Evolutionary conservation across 2,329 filamentous ascomycete species (phyloP), one percentile per base, ranked within the genome.

Genomic region (Xylariaceae sp.): DNA sequence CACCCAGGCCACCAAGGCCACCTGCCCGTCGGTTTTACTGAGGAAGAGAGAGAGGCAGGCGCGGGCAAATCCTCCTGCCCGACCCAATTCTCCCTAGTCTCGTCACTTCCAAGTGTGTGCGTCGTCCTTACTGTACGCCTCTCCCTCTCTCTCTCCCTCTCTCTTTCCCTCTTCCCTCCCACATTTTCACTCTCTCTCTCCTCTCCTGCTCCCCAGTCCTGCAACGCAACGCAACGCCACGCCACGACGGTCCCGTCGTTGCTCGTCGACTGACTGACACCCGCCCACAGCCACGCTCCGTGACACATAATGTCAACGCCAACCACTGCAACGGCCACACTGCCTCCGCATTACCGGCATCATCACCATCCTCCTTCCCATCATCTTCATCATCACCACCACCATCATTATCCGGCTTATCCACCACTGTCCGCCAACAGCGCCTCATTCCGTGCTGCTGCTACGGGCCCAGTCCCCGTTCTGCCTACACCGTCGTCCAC

Each of bases 311-410:
- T 92, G 88, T 91, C 88, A 78, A 91, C 88, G 64, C 88, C 88
- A 64, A 89, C 87, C 59, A 87, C 85, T 67, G 86, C 85, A 66
- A 87, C 86, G 71, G 85, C 85, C 67, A 87, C 85, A 63, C 78
- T 89, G 68, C 84, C 85, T 69, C 82, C 81, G 66, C 84, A 86
- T 72, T 81, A 84, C 72, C 79, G 80, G 64, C 75, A 78, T 64
- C 78, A 78, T 64, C 78, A 79, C 66, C 78, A 80, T 69, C 77
- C 78, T 58, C 76, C 76, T 61, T 80, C 81, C 73, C 81, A 81
- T 58, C 83, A 83, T 74, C 83, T 82, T 67, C 84, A 85, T 68
- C 82, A 83, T 32, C 43, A 45, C 58, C 83, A 83, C 74, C 83
- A 83, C 67, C 84, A 85, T 68, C 82, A 83, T 73, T 68, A 68